Conservation (phyloP, 2,329 filamentous ascomycete species). For the Plenodomus lindquistii region DNA sequence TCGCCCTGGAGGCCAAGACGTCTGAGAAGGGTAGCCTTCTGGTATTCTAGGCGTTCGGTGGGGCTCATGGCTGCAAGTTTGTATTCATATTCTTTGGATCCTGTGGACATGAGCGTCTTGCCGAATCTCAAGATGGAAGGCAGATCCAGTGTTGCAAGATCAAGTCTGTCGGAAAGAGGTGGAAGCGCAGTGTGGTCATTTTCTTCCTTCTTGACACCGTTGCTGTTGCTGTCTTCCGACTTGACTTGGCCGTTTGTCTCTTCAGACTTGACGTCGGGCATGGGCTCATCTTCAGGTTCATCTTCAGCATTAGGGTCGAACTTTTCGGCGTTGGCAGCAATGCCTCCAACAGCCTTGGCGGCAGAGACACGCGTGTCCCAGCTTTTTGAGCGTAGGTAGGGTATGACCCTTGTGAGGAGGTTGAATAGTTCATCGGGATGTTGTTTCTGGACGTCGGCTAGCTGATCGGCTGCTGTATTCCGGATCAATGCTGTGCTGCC, state of each 20-base stretch:
- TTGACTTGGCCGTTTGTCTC: conserved; percentile 56
- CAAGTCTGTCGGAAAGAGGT: conserved; percentile 65
- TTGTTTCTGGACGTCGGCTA: conserved; percentile 97
- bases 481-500: conserved; percentile 95
- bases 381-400: conserved; percentile 90
- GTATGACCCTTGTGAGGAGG: conserved; percentile 88
- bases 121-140: conserved; percentile 79
- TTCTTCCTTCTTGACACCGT: conserved; percentile 54
- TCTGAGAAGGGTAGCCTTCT: conserved; percentile 84
- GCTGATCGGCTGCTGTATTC: conserved; percentile 93
- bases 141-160: conserved; percentile 76
- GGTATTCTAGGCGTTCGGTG: conserved; percentile 76
- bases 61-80: conserved; percentile 81
- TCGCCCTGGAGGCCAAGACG: conserved; percentile 84
- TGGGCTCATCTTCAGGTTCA: conserved; percentile 60
- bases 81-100: conserved; percentile 82
- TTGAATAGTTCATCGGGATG: conserved; percentile 98
- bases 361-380: conserved; percentile 96
- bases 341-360: conserved; percentile 91
- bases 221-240: conserved; percentile 56
- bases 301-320: conserved; percentile 80
- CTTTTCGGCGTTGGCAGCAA: conserved; percentile 81
- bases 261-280: conserved; percentile 55
- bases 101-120: conserved; percentile 79
- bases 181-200: conserved; percentile 50